A percentile compares a stretch with the other conserved stretches of the same genome.
These are phyloP conservation scores for Simmondsia chinensis DNA, from an alignment of 148 eudicot genomes.

Conservation along the genomic window DNA sequence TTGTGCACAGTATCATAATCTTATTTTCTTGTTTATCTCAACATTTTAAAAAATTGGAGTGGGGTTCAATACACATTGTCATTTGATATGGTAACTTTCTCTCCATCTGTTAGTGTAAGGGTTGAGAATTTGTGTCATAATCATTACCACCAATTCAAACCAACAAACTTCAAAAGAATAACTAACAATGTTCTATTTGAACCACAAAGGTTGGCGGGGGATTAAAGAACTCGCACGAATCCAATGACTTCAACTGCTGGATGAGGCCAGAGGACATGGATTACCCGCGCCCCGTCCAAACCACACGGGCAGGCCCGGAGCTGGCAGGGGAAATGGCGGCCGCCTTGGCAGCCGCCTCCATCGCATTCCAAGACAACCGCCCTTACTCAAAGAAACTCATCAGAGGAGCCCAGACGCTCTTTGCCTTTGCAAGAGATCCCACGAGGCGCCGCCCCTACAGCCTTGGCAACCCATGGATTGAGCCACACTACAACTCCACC, in stretches of 20 bases:
- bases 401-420: constrained; percentile 42
- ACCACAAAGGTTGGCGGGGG: constrained; percentile 66
- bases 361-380: constrained; percentile 44
- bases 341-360: constrained; percentile 64
- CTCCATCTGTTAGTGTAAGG: no score
- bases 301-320: constrained; percentile 36
- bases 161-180: no score
- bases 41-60: no score
- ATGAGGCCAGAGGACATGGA: constrained; percentile 74
- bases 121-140: no score
- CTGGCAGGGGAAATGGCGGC: constrained; percentile 77
- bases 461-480: constrained; percentile 40
- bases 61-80: no score
- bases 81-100: no score
- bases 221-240: constrained; percentile 15
- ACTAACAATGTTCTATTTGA: no score
- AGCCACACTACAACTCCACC: constrained; percentile 56
- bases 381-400: constrained; percentile 37
- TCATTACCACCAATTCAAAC: no score
- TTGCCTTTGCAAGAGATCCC: constrained; percentile 38
- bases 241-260: constrained; percentile 64
- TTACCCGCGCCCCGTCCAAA: constrained; percentile 38
- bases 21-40: no score
- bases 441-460: constrained; percentile 24
- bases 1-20: no score